These are phyloP conservation scores for Malus orientalis DNA, from an alignment of 306 rosid genomes.

Conservation along the genomic window DNA sequence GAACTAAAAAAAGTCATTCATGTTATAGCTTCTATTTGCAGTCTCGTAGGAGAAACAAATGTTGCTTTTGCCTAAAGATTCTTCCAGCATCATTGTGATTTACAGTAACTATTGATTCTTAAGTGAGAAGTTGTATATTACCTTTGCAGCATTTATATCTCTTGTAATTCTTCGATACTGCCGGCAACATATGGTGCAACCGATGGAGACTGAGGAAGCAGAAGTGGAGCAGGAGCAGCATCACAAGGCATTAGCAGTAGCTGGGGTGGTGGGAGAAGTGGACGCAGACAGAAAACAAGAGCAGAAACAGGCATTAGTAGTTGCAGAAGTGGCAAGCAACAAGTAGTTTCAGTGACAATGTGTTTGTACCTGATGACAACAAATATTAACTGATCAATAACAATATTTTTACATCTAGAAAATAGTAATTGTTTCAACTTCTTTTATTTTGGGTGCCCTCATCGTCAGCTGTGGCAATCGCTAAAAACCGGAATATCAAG, in stretches of 20 bases:
- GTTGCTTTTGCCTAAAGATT: neutral
- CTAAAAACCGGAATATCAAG: neutral
- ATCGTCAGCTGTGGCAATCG: neutral
- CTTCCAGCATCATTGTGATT: neutral
- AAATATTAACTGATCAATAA: neutral
- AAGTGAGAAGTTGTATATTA: neutral
- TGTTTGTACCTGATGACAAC: neutral
- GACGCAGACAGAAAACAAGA: slow-evolving; percentile 10
- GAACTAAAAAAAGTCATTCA: neutral
- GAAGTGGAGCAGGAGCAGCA: slow-evolving; percentile 13
- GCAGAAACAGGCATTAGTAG: slow-evolving; percentile 27
- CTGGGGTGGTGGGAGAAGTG: slow-evolving; percentile 1
- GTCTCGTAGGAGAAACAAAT: neutral
- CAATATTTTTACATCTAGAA: neutral
- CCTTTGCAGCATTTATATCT: slow-evolving; percentile 61
- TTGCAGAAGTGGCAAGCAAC: slow-evolving; percentile 27
- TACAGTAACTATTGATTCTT: neutral
- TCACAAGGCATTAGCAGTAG: slow-evolving; percentile 18
- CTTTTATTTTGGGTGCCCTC: neutral
- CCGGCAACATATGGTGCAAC: slow-evolving; percentile 42
- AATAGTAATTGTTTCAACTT: neutral
- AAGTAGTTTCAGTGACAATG: neutral
- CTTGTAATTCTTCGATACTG: slow-evolving; percentile 54
- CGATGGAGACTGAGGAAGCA: slow-evolving; percentile 32
- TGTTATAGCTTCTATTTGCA: neutral